Conservation (phyloP, 345 rosid species). For the Eutrema heterophyllum region DNA sequence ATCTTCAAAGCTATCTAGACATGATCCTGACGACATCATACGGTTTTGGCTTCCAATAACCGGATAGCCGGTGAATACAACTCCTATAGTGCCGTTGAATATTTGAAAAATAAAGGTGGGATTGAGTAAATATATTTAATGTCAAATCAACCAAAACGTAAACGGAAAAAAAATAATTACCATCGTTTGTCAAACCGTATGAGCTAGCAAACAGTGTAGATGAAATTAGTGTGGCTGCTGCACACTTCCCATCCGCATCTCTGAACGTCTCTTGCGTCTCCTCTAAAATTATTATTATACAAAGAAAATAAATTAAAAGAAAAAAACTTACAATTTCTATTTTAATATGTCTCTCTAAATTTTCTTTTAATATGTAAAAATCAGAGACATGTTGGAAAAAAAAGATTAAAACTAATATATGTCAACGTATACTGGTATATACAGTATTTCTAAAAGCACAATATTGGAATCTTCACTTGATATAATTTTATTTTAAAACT, state of each 20-base stretch:
- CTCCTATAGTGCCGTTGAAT: not conserved
- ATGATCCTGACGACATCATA: slow-evolving; percentile 52
- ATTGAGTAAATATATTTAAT: too few relatives aligned
- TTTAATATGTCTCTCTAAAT: too few relatives aligned
- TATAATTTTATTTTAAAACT: not conserved
- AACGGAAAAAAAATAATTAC: slow-evolving; percentile 16
- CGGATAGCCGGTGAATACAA: not conserved
- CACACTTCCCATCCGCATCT: slow-evolving; percentile 18
- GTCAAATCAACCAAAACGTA: not conserved
- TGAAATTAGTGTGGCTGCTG: not conserved
- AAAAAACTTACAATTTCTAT: not conserved
- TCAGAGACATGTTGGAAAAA: not conserved
- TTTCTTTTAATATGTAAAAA: too few relatives aligned
- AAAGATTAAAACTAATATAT: not conserved
- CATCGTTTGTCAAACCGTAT: slow-evolving; percentile 53
- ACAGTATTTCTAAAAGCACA: not conserved
- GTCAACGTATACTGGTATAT: too few relatives aligned
- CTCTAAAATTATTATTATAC: not conserved
- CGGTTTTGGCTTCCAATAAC: slow-evolving; percentile 1
- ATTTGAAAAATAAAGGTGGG: not conserved
- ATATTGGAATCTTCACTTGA: not conserved
- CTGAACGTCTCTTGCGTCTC: not conserved
- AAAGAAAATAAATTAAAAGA: not conserved
- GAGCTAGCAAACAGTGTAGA: slow-evolving; percentile 12
- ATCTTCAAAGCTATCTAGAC: slow-evolving; percentile 54